Base-by-base conservation (phyloP, 306 rosid genomes). In the Spatholobus suberectus region DNA sequence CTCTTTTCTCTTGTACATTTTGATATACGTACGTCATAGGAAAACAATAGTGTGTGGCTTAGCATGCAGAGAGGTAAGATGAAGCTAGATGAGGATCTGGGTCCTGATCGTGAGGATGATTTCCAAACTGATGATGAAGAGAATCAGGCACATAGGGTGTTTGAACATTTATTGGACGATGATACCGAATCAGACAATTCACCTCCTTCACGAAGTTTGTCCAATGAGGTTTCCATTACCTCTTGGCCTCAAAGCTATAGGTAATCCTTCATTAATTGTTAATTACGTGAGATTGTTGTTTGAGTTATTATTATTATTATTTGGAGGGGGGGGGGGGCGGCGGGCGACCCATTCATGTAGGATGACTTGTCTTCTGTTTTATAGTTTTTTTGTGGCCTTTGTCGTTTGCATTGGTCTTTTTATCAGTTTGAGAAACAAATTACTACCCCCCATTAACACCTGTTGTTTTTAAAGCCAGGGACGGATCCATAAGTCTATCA, bases 71-170 rank as follows among this genome's bases (percentile, higher is more conserved):
- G 37, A 47, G 85, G 75, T 41, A 65, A 32, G 84, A 84, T 73
- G 86, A 92, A 87, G 80, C 43, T 87, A 38, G 89, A 87, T 61
- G 90, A 92, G 8, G 94, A 89, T 82, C 80, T 92, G 24, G 89
- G 81, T 46, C 88, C 55, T 76, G 89, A 89, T 66, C 90, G 89
- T 29, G 91, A 86, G 9, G 91, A 87, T 38, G 85, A 79, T 34
- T 84, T 90, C 72, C 87, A 87, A 49, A 89, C 90, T 3, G 94
- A 92, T 40, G 97, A 92, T 79, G 96, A 92, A 84, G 94, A 92
- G 81, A 86, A 90, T 73, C 90, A 75, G 40, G 89, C 85, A 5
- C 81, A 87, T 2, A 81, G 81, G 51, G 68, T 46, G 38, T 89
- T 77, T 57, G 81, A 83, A 23, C 59, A 82, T 62, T 29, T 35